Base-by-base conservation (phyloP, 768 basidiomycete species). In the Postia placenta region DNA sequence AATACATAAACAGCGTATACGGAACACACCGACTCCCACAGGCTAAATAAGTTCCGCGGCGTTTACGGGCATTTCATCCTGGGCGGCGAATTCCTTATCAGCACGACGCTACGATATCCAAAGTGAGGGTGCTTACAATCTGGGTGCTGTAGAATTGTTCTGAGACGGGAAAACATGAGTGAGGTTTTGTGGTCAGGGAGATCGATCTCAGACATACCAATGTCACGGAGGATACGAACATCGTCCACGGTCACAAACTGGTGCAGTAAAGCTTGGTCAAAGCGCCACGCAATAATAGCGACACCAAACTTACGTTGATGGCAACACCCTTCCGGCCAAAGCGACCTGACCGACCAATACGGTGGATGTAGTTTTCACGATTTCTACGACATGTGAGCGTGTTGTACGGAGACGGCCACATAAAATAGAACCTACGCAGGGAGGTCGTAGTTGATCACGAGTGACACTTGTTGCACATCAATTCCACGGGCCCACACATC, bases 281-380 rank as follows among this genome's bases (percentile, higher is more conserved):
- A n/a, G n/a, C n/a, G n/a, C n/a, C n/a, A n/a, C n/a, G n/a, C n/a
- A n/a, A n/a, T n/a, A n/a, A n/a, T n/a, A n/a, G n/a, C n/a, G n/a
- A n/a, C n/a, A 23, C 20, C 39, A 20, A 26, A 70, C 85, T 37
- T 62, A 96, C 94, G 70, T 98, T 99, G 72, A 99, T 98, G 38
- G 96, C 96, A 52, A 98, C 96, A 77, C 95, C 96, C 73, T 99
- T 99, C 60, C 96, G 79, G 59, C 96, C 96, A 73, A 98, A 98
- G 51, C 96, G 92, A 64, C 96, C 96, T 50, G 94, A 96, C 54
- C 96, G 92, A 69, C 96, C 96, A 65, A 98, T 98, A 64, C 96
- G 90, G 74, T 99, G 96, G 58, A 99, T 97, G 74, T 99, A 99
- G 69, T 99, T 97, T 80, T 97, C 95, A 77, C 90, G 90, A 67